phyloP scores from a whole-genome alignment of 768 basidiomycete genomes.

The Lentinula guzmanii region DNA sequence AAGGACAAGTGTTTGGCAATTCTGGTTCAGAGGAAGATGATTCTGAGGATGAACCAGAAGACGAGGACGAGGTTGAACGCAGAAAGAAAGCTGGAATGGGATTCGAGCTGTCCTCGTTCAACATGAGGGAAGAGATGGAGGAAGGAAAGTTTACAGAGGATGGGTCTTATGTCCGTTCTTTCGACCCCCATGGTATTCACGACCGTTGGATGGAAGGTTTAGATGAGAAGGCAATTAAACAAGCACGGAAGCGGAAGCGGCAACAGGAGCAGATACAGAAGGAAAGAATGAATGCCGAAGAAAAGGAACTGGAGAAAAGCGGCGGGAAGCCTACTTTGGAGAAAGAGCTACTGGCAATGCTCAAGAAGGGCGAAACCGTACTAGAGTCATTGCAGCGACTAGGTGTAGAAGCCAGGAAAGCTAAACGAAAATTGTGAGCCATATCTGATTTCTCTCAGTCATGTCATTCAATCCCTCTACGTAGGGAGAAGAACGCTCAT shows the following conservation, averaged over 20 bases:
- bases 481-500: conserved; percentile 23
- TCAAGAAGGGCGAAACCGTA: conserved; percentile 89
- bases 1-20: conserved; percentile 87
- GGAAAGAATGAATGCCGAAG: conserved; percentile 67
- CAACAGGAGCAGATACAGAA: conserved; percentile 67
- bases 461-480: conserved; percentile 1
- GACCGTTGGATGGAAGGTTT: conserved; percentile 96
- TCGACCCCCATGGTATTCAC: conserved; percentile 88
- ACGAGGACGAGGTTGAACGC: conserved; percentile 77
- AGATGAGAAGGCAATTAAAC: conserved; percentile 80
- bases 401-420: conserved; percentile 60
- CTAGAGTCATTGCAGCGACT: conserved; percentile 85
- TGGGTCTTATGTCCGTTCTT: conserved; percentile 78
- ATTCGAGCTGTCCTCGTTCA: conserved; percentile 89
- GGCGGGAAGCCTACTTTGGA: conserved; percentile 63
- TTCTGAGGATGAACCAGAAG: conserved; percentile 49
- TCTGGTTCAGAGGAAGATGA: conserved; percentile 37
- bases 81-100: conserved; percentile 87
- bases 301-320: conserved; percentile 61
- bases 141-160: conserved; percentile 97
- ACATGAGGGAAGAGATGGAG: conserved; percentile 98
- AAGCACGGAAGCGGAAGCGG: conserved; percentile 70
- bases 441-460: too few relatives aligned
- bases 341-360: conserved; percentile 59
- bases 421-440: conserved; percentile 28